Percentiles rank a stretch among this genome's conserved stretches.
These are phyloP conservation scores for Erodium moschatum DNA, from an alignment of 441 rosid species.

Conservation along the genomic window DNA sequence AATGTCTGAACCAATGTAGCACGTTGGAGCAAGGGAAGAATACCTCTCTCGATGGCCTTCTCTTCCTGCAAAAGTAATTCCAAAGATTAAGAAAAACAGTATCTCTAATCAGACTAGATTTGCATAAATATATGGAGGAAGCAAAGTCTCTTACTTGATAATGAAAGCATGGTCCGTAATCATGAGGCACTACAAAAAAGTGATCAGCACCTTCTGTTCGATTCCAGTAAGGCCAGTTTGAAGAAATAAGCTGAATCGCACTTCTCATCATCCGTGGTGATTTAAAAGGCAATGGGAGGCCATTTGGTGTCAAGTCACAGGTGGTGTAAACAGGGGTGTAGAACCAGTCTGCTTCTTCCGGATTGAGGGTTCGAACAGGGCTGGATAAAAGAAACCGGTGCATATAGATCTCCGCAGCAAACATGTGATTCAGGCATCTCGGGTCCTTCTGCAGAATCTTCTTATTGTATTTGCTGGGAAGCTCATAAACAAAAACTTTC, in stretches of 20 bases:
- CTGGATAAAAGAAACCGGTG: slow-evolving; percentile 81
- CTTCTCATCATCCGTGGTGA: slow-evolving; percentile 93
- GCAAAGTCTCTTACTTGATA: slow-evolving; percentile 38
- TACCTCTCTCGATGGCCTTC: slow-evolving; percentile 79
- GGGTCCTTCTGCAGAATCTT: slow-evolving; percentile 41
- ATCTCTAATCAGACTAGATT: too few species aligned
- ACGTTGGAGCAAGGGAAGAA: slow-evolving; percentile 59
- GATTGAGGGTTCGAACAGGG: slow-evolving; percentile 67
- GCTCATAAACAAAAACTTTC: too few species aligned
- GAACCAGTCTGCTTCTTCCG: slow-evolving; percentile 90
- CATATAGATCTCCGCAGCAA: slow-evolving; percentile 88
- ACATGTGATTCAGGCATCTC: slow-evolving; percentile 85
- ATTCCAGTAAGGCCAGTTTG: slow-evolving; percentile 75
- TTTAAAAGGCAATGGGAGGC: slow-evolving; percentile 85
- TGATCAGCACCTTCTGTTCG: slow-evolving; percentile 76
- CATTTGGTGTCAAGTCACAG: slow-evolving; percentile 86
- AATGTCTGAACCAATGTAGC: slow-evolving; percentile 88
- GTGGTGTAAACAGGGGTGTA: slow-evolving; percentile 76
- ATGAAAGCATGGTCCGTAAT: slow-evolving; percentile 81
- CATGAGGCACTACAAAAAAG: slow-evolving; percentile 76
- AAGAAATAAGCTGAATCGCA: slow-evolving; percentile 60
- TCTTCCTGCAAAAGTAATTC: slow-evolving; percentile 34
- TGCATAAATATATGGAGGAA: too few species aligned
- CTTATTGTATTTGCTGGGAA: too few species aligned
- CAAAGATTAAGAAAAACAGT: too few species aligned